A percentile compares a stretch with the other conserved stretches of the same genome.
Conservation (phyloP, 305 asterid species). For the Solanum hybrid region DNA sequence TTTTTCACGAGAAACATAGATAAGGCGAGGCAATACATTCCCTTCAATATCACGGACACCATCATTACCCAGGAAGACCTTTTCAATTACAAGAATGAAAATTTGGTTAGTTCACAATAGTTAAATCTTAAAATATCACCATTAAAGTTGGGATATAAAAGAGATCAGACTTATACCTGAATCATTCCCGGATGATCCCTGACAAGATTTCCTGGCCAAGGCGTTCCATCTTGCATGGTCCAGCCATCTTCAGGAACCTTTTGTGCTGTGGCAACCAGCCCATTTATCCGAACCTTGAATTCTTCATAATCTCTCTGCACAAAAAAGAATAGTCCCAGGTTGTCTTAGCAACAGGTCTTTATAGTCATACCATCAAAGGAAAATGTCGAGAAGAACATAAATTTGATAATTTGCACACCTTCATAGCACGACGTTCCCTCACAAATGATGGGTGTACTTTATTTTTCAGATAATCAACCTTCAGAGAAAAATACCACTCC, state of each 20-base stretch:
- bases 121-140: background rate
- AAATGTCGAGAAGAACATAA: background rate
- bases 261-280: constrained; percentile 76
- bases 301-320: constrained; percentile 94
- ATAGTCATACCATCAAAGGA: background rate
- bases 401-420: constrained; percentile 39
- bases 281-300: constrained; percentile 80
- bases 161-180: constrained; percentile 44
- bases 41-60: constrained; percentile 88
- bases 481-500: constrained; percentile 85
- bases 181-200: constrained; percentile 99
- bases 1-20: constrained; percentile 96
- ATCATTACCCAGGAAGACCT: constrained; percentile 92
- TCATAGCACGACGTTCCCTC: constrained; percentile 97
- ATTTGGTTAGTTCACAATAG: background rate
- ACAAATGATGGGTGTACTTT: constrained; percentile 89
- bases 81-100: constrained; percentile 4
- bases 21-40: constrained; percentile 82
- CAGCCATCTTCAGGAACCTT: constrained; percentile 99
- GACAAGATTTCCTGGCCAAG: constrained; percentile 93
- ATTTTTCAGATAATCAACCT: constrained; percentile 85
- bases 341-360: background rate
- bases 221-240: constrained; percentile 99
- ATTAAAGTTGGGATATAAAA: background rate
- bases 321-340: background rate